Base-by-base conservation (phyloP, 1,284 basidiomycete species). In the Ceratobasidium sp. region DNA sequence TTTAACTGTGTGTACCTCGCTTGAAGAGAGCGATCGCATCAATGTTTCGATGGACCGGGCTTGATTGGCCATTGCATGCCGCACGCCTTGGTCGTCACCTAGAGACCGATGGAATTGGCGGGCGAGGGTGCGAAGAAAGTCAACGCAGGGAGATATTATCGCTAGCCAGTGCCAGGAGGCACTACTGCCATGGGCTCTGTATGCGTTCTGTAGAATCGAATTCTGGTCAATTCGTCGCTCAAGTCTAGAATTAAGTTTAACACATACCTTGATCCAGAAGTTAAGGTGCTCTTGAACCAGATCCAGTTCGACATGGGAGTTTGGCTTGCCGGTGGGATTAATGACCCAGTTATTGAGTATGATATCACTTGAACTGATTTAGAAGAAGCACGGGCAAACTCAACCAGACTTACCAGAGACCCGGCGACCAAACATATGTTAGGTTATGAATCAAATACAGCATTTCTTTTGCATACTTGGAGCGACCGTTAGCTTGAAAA, bases 241-340 rank as follows among this genome's bases (percentile, higher is more conserved):
- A 28, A 69, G 49, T 44, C 23, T 20, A 9, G 23, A 26, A 28
- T 20, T 13, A 39, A 18, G 20, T 49, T 39, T 28, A 46, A 28
- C 18, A 44, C 79, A 20, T 39, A 83, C 84, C 81, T 85, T 85
- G 60, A 85, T 86, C 85, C 85, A 86, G 68, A 82, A 86, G 66
- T 86, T 87, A 67, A 85, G 61, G 72, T 88, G 87, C 70, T 88
- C 86, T 68, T 88, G 87, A 53, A 87, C 67, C 0, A 88, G 81
- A 71, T 88, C 87, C 2, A 86, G 82, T 28, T 85, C 83, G 0
- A 86, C 81, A 69, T 81, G 87, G 0, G 78, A 72, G 55, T 86
- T 83, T 0, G 77, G 77, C 12, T 84, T 82, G 0, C 87, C 86
- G 0, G 85, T 85, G 0, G 84, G 83, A 78, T 87, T 87, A 1